Conservation (phyloP, 129 eudicot genomes). For the Tanacetum coccineum region DNA sequence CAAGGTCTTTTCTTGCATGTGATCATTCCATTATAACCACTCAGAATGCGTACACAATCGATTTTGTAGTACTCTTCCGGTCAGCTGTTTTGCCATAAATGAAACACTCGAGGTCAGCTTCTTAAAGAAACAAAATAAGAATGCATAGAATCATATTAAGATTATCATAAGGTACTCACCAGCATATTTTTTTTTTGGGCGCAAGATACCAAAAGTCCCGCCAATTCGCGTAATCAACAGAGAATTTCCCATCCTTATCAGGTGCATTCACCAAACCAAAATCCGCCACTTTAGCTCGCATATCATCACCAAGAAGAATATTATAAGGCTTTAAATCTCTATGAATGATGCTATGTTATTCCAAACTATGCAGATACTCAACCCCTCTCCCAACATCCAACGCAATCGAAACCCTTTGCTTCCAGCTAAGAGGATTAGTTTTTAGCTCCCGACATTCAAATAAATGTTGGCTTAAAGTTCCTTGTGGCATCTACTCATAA, state of each 20-base stretch:
- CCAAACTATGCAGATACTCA: slow-evolving; percentile 75
- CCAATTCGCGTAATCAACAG: slow-evolving; percentile 65
- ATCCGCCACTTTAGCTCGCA: slow-evolving; percentile 64
- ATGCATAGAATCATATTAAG: not conserved
- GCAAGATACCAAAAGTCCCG: slow-evolving; percentile 89
- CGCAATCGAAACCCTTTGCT: slow-evolving; percentile 54
- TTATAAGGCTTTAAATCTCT: slow-evolving; percentile 72
- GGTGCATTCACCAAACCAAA: slow-evolving; percentile 68
- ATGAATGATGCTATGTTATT: slow-evolving; percentile 70
- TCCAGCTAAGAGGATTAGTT: slow-evolving; percentile 47
- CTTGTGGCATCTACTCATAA: slow-evolving; percentile 80
- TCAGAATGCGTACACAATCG: slow-evolving; percentile 63
- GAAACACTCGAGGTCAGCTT: not conserved
- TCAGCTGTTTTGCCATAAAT: slow-evolving; percentile 39
- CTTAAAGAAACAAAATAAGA: not conserved
- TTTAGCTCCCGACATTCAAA: slow-evolving; percentile 40
- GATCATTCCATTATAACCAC: slow-evolving; percentile 69
- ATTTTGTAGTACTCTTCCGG: slow-evolving; percentile 76
- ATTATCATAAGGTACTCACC: slow-evolving; percentile 34
- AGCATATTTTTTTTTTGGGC: slow-evolving; percentile 76
- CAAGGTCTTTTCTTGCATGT: slow-evolving; percentile 69
- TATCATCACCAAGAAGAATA: slow-evolving; percentile 62
- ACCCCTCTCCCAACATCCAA: slow-evolving; percentile 82
- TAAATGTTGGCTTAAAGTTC: slow-evolving; percentile 61
- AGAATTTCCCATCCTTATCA: slow-evolving; percentile 54